Percentiles rank a stretch among this genome's conserved stretches.
These are phyloP conservation scores for Solanum etuberosum DNA, from an alignment of 257 asterid species.

Conservation along the genomic window DNA sequence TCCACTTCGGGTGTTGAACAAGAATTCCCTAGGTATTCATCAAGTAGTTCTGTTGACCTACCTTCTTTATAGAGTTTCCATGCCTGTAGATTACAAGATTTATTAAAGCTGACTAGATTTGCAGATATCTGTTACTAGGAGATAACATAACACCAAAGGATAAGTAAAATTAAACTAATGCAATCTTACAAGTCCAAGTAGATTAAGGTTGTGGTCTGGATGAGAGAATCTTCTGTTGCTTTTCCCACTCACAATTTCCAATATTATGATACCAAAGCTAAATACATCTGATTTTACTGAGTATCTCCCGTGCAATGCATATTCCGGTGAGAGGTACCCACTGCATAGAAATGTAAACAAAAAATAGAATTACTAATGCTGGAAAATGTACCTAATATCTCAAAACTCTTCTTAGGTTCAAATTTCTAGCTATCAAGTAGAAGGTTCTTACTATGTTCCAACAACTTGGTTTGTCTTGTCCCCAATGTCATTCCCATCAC, in stretches of 20 bases:
- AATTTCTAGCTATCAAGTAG: not conserved
- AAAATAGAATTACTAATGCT: not conserved
- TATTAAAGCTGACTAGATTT: not conserved
- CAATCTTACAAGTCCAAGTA: slow-evolving; percentile 14
- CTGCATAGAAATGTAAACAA: not conserved
- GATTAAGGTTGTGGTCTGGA: slow-evolving; percentile 11
- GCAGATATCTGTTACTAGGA: not conserved
- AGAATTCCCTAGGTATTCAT: not conserved
- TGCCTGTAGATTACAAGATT: slow-evolving; percentile 7
- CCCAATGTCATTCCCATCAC: slow-evolving; percentile 25
- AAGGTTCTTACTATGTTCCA: slow-evolving; percentile 35
- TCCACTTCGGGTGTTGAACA: not conserved
- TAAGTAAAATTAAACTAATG: not conserved
- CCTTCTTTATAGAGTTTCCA: slow-evolving; percentile 18
- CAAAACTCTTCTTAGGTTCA: not conserved
- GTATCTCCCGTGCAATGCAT: slow-evolving; percentile 11
- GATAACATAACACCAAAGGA: not conserved
- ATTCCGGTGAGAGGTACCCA: slow-evolving; percentile 22
- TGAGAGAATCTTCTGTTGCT: slow-evolving; percentile 15
- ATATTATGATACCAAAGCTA: slow-evolving; percentile 17
- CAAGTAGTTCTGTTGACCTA: slow-evolving; percentile 11
- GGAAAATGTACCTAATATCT: not conserved
- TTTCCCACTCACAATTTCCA: slow-evolving; percentile 20
- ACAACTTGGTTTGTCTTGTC: slow-evolving; percentile 29
- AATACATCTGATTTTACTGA: slow-evolving; percentile 27